A percentile compares a stretch with the other conserved stretches of the same genome.
Conservation (phyloP, 176 grass and related monocot species). For the Cocos nucifera region DNA sequence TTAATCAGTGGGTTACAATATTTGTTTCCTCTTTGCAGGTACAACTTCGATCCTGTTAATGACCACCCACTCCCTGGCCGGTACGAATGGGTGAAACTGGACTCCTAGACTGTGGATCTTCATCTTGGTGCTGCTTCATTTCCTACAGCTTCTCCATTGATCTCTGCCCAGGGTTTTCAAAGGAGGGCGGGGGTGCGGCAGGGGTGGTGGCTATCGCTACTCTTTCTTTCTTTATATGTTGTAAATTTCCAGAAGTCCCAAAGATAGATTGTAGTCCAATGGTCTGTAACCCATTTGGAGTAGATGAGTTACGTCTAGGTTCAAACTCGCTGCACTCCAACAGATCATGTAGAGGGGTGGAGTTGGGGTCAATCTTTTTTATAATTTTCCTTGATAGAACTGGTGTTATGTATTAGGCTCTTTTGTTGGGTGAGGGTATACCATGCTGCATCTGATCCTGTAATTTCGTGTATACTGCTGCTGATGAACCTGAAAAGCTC, state of each 20-base stretch:
- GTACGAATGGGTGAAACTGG: slow-evolving; percentile 53
- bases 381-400: too few relatives aligned
- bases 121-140: slow-evolving; percentile 6
- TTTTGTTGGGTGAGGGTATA: too few relatives aligned
- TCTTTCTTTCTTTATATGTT: background rate
- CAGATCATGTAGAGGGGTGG: too few relatives aligned
- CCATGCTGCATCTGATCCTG: too few relatives aligned
- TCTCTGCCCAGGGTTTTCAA: slow-evolving; percentile 17
- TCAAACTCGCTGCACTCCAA: too few relatives aligned
- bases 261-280: background rate
- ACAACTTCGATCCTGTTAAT: slow-evolving; percentile 52
- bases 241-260: slow-evolving; percentile 15
- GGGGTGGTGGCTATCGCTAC: background rate
- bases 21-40: slow-evolving; percentile 29
- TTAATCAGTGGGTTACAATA: too few relatives aligned
- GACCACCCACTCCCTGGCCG: slow-evolving; percentile 43
- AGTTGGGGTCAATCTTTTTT: too few relatives aligned
- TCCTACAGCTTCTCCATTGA: background rate
- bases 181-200: slow-evolving; percentile 9
- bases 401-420: too few relatives aligned
- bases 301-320: background rate
- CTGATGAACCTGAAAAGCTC: too few relatives aligned
- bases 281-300: slow-evolving; percentile 9
- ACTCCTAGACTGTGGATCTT: slow-evolving; percentile 20
- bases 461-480: too few relatives aligned